phyloP scores from a whole-genome alignment of 1,284 basidiomycete species.

The Sporisorium scitamineum region DNA sequence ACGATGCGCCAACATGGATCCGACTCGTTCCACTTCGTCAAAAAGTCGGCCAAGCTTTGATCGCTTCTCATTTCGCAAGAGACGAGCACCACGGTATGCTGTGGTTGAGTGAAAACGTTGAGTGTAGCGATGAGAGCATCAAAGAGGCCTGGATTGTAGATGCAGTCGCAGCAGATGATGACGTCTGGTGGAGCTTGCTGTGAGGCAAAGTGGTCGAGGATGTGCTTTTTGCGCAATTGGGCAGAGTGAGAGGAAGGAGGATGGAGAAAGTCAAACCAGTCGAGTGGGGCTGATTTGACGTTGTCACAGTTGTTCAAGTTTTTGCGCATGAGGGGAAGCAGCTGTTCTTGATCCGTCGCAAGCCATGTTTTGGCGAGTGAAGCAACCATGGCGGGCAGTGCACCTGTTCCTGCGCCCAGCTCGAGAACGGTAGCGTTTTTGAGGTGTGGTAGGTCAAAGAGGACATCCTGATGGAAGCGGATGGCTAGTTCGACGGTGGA shows the following conservation, averaged over 20 bases:
- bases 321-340: conserved; percentile 53
- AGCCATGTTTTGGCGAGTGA: conserved; percentile 49
- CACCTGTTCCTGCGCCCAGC: conserved; percentile 64
- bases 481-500: conserved; percentile 55
- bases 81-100: conserved; percentile 51
- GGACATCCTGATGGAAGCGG: conserved; percentile 15
- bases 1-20: conserved; percentile 33
- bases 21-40: conserved; percentile 44
- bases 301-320: conserved; percentile 25
- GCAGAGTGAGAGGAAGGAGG: conserved; percentile 25
- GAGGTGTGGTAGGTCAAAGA: conserved; percentile 26
- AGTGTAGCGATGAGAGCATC: conserved; percentile 56
- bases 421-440: conserved; percentile 50
- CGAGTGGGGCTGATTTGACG: conserved; percentile 21
- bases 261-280: conserved; percentile 51
- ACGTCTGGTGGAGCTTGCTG: conserved; percentile 24
- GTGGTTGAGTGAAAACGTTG: conserved; percentile 40
- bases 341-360: conserved; percentile 57
- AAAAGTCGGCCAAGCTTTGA: conserved; percentile 49
- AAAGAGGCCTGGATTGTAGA: conserved; percentile 64
- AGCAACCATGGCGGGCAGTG: conserved; percentile 50
- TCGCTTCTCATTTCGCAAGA: conserved; percentile 59
- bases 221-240: conserved; percentile 17
- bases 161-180: conserved; percentile 59
- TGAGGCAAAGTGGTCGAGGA: conserved; percentile 25